phyloP scores from a whole-genome alignment of 164 flowering plant genomes.

The Stephania japonica region DNA sequence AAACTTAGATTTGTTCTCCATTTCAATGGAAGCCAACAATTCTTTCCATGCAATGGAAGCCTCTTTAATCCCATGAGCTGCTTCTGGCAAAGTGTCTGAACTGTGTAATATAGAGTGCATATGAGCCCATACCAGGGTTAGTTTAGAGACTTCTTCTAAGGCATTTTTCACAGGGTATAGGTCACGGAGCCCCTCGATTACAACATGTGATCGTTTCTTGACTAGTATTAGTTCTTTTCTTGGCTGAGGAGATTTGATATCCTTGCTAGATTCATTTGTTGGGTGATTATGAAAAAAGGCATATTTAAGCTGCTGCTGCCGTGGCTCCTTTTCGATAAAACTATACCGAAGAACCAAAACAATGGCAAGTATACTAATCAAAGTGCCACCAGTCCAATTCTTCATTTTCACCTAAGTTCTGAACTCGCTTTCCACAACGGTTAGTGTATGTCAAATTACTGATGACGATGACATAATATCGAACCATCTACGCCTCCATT shows the following conservation, averaged over 20 bases:
- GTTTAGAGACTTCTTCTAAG: conserved; percentile 34
- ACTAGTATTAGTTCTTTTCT: conserved; percentile 5
- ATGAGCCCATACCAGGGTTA: conserved; percentile 52
- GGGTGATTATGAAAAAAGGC: conserved; percentile 44
- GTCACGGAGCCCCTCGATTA: conserved; percentile 47
- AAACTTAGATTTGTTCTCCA: conserved; percentile 27
- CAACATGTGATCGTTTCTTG: conserved; percentile 32
- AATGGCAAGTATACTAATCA: conserved; percentile 46
- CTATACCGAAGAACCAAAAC: conserved; percentile 53
- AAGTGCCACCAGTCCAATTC: conserved; percentile 70
- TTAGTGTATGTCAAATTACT: background rate
- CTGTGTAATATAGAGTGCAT: conserved; percentile 56
- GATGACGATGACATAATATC: background rate
- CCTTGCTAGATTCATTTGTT: conserved; percentile 7
- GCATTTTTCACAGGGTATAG: conserved; percentile 33
- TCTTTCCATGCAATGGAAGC: conserved; percentile 71
- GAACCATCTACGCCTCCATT: background rate
- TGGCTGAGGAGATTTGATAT: conserved; percentile 10
- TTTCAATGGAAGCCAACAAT: conserved; percentile 34
- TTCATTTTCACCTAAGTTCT: conserved; percentile 33
- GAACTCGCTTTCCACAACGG: background rate
- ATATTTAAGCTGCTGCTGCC: conserved; percentile 49
- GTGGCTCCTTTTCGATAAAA: conserved; percentile 28
- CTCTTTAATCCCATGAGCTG: conserved; percentile 74
- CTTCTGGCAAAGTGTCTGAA: conserved; percentile 70